A percentile compares a stretch with the other conserved stretches of the same genome.
Conservation (phyloP, 208 protist species). For the Phytomonas francai region DNA sequence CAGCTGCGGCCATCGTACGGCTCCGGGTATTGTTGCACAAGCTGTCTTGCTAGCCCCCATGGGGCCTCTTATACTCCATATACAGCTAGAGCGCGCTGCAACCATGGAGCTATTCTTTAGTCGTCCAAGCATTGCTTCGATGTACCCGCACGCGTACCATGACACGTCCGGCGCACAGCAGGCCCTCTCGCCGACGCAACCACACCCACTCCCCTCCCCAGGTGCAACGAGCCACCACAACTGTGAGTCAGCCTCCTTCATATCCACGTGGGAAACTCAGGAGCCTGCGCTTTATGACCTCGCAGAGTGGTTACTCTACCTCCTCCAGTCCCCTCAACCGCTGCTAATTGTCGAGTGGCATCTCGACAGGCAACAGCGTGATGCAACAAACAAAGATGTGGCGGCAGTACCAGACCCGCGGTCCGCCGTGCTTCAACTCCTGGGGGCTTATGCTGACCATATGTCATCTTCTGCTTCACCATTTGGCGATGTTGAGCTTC, state of each 20-base stretch:
- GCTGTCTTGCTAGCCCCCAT: conserved; percentile 48
- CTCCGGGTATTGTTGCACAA: conserved; percentile 32
- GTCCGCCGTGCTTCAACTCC: conserved; percentile 23
- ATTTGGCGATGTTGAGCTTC: conserved; percentile 4
- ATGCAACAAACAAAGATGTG: conserved; percentile 11
- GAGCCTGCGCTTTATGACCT: conserved; percentile 21
- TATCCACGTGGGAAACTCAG: not conserved
- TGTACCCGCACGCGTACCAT: not conserved
- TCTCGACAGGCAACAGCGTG: conserved; percentile 3
- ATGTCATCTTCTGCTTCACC: conserved; percentile 5
- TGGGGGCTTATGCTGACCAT: conserved; percentile 29
- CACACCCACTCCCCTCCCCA: not conserved
- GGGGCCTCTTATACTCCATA: conserved; percentile 52
- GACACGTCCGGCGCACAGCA: not conserved
- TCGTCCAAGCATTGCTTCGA: not conserved
- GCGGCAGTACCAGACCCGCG: not conserved
- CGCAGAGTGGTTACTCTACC: conserved; percentile 36
- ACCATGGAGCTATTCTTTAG: too few species aligned
- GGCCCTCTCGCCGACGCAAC: not conserved
- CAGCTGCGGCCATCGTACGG: conserved; percentile 35
- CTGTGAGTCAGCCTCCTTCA: not conserved
- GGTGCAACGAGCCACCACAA: not conserved
- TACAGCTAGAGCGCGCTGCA: conserved; percentile 26
- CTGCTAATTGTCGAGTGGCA: conserved; percentile 56
- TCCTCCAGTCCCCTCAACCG: conserved; percentile 33